A percentile compares a stretch with the other conserved stretches of the same genome.
Conservation (phyloP, 257 asterid genomes). For the Anisodus acutangulus region DNA sequence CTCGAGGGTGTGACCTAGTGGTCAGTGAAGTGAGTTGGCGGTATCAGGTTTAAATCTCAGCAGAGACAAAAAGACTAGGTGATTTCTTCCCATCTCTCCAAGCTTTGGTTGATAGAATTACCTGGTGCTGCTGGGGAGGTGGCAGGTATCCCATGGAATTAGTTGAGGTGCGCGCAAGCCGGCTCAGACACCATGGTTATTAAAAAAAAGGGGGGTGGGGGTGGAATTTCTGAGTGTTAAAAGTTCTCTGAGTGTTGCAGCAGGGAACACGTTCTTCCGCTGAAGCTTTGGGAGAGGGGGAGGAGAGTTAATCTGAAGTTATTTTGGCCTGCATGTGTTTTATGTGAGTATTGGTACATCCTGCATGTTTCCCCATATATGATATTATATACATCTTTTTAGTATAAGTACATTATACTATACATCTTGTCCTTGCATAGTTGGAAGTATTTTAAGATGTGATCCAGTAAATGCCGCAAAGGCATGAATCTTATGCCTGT, state of each 20-base stretch:
- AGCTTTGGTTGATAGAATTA: too few species aligned
- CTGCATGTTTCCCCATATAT: not conserved
- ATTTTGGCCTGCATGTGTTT: not conserved
- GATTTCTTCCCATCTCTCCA: too few species aligned
- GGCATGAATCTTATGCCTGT: not conserved
- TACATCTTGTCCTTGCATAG: not conserved
- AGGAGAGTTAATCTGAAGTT: not conserved
- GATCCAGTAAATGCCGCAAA: not conserved
- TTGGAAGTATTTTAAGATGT: not conserved
- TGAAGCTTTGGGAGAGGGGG: not conserved
- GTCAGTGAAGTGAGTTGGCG: too few species aligned
- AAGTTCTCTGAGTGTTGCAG: not conserved
- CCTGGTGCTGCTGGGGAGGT: too few species aligned
- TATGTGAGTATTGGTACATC: not conserved
- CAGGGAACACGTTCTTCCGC: not conserved
- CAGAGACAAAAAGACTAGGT: too few species aligned
- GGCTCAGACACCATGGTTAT: too few species aligned
- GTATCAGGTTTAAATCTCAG: too few species aligned
- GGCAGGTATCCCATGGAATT: too few species aligned
- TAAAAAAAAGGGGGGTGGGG: not conserved
- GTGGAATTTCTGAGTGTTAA: not conserved
- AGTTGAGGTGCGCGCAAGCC: too few species aligned
- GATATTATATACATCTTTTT: not conserved
- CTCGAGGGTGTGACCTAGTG: too few species aligned
- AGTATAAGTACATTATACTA: not conserved